phyloP scores from a whole-genome alignment of 164 flowering plant genomes.

The Vitis amurensis region DNA sequence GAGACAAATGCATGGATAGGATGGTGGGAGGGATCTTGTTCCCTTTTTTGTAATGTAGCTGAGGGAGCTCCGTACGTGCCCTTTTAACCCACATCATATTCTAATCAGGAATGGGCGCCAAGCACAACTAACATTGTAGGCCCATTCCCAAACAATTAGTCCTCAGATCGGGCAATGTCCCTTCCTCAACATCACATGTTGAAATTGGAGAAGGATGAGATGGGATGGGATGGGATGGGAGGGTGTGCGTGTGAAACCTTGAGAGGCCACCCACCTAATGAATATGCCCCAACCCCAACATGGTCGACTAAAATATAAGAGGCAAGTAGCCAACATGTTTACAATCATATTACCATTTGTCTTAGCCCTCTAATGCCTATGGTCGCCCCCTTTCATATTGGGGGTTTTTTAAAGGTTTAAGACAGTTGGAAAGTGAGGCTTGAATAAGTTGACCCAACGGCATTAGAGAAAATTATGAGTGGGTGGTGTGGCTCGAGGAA shows the following conservation, averaged over 20 bases:
- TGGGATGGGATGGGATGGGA: too few species aligned
- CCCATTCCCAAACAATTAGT: slow-evolving; percentile 24
- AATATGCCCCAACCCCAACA: background rate
- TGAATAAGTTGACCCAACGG: slow-evolving; percentile 25
- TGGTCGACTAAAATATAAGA: background rate
- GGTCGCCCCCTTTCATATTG: slow-evolving; percentile 4
- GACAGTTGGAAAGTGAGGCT: slow-evolving; percentile 19
- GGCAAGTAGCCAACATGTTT: slow-evolving; percentile 35
- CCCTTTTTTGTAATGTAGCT: slow-evolving; percentile 16
- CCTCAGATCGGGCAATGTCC: slow-evolving; percentile 15
- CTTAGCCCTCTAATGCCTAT: slow-evolving; percentile 15
- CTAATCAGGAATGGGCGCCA: slow-evolving; percentile 2
- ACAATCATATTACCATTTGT: slow-evolving; percentile 26
- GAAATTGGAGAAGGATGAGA: background rate
- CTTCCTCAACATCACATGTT: slow-evolving; percentile 1
- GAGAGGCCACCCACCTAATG: too few species aligned
- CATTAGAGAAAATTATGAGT: slow-evolving; percentile 3
- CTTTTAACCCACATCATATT: slow-evolving; percentile 7
- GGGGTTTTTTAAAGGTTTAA: slow-evolving; percentile 8
- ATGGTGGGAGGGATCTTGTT: slow-evolving; percentile 28
- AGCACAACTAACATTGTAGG: slow-evolving; percentile 33
- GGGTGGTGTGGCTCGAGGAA: slow-evolving; percentile 54
- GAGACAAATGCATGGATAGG: slow-evolving; percentile 30
- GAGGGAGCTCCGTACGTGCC: slow-evolving; percentile 18
- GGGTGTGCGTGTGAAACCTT: too few species aligned